A percentile compares a stretch with the other conserved stretches of the same genome.
Evolutionary conservation across 1,284 basidiomycete species (phyloP).

Genomic region (Pseudozyma hubeiensis): DNA sequence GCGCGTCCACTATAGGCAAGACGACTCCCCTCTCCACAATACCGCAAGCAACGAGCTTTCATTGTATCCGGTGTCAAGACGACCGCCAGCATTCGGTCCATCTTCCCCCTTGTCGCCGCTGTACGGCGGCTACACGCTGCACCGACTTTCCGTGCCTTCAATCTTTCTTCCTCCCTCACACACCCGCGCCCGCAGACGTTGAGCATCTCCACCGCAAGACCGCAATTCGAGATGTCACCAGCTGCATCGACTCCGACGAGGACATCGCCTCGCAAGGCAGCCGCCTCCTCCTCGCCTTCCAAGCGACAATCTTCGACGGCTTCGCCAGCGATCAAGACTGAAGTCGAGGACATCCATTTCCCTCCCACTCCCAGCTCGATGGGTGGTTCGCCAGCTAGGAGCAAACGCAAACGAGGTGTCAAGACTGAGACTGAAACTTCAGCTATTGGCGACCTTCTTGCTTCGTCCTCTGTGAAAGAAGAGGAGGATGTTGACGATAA

Average conservation of each 20-base stretch:
- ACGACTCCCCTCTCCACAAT: no score
- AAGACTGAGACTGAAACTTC: constrained; percentile 16
- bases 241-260: constrained; percentile 8
- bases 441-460: constrained; percentile 16
- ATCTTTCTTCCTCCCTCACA: neutral
- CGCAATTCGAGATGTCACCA: neutral
- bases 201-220: neutral
- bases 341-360: constrained; percentile 7
- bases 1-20: no score
- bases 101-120: constrained; percentile 7
- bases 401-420: constrained; percentile 19
- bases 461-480: constrained; percentile 4
- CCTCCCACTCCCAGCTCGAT: constrained; percentile 16
- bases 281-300: neutral
- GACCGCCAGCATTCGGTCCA: constrained; percentile 24
- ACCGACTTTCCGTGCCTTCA: neutral
- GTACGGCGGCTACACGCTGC: constrained; percentile 13
- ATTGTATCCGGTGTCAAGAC: neutral
- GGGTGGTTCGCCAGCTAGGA: neutral
- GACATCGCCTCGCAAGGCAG: constrained; percentile 11
- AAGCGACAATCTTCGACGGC: constrained; percentile 7
- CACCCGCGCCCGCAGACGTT: neutral
- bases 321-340: constrained; percentile 15
- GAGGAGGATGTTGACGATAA: constrained; percentile 5
- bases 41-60: no score